These are phyloP conservation scores for Tricholoma terreum DNA, from an alignment of 768 basidiomycete genomes.

Conservation along the genomic window DNA sequence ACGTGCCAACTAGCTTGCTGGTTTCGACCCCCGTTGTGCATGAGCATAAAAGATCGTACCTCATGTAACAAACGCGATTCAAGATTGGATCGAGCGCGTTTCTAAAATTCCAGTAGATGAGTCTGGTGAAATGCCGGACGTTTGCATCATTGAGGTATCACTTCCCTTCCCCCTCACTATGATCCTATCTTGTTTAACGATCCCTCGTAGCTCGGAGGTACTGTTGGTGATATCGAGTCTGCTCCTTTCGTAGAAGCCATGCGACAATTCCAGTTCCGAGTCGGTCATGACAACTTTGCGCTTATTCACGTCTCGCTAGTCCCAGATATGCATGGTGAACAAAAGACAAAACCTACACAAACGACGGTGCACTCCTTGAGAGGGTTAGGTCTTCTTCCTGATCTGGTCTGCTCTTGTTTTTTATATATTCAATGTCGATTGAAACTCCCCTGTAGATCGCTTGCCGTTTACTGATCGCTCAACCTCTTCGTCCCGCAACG, in stretches of 20 bases:
- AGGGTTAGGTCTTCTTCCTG: constrained; percentile 89
- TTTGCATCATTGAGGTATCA: constrained; percentile 92
- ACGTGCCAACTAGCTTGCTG: constrained; percentile 12
- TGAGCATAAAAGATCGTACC: constrained; percentile 70
- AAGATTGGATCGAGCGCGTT: constrained; percentile 97
- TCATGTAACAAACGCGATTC: constrained; percentile 94
- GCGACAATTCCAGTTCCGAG: constrained; percentile 99
- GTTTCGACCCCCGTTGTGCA: background rate
- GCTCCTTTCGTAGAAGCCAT: constrained; percentile 98
- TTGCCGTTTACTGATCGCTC: constrained; percentile 78
- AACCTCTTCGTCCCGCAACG: constrained; percentile 78
- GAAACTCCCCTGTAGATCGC: constrained; percentile 63
- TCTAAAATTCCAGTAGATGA: constrained; percentile 94
- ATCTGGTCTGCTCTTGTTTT: constrained; percentile 57
- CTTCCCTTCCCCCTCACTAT: background rate
- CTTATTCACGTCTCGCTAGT: constrained; percentile 96
- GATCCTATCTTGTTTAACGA: background rate
- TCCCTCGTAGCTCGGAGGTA: constrained; percentile 81
- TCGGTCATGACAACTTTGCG: constrained; percentile 94
- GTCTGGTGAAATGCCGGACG: constrained; percentile 88
- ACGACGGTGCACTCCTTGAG: constrained; percentile 93
- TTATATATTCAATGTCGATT: background rate
- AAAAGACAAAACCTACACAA: constrained; percentile 99
- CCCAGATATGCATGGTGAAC: constrained; percentile 98
- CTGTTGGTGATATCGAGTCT: constrained; percentile 98